Evolutionary conservation across 768 basidiomycete species (phyloP), one percentile per base, ranked within the genome.

Genomic region (Boletales sp.): DNA sequence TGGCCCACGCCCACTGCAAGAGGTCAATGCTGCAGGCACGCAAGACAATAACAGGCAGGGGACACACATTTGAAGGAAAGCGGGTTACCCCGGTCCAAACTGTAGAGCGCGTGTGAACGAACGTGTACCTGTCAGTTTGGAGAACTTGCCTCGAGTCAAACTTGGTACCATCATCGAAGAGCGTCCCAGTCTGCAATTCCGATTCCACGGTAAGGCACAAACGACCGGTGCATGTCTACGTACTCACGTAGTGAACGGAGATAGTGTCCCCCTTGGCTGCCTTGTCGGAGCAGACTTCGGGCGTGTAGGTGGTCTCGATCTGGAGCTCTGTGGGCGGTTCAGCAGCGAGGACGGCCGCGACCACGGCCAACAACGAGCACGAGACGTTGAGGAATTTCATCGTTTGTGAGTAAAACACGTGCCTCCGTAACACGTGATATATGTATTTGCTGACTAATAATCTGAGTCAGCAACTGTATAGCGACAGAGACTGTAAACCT

Each of bases 131-230:
- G 43, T 27, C 32, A 47, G n/a, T 31, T 24, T n/a, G 13, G 6
- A 19, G 1, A 27, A 59, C 77, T 8, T 60, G 86, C 80, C 90
- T 93, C 9, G 91, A 94, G 69, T 97, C 94, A 59, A 97, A 97
- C 65, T 94, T 87, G 51, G 78, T 78, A 8, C 92, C 92, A 44
- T 76, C 82, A 10, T 78, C 69, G 57, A 83, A 83, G 44, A 97
- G 69, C 9, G 79, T 94, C 4, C 94, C 94, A 5, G 90, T 94
- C 57, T 53, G 43, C 34, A 45, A 40, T 12, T 42, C 3, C 40
- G 10, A 35, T 10, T 44, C 49, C 40, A 43, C 21, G 19, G n/a
- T 11, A n/a, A 43, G 45, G 31, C 43, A 21, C 4, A 17, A 47
- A 38, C 31, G 12, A 14, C 14, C 9, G 5, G 5, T 21, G 32